A percentile compares a stretch with the other conserved stretches of the same genome.
phyloP scores from a whole-genome alignment of 1,139 yeast genomes.

The Candida smagusa region DNA sequence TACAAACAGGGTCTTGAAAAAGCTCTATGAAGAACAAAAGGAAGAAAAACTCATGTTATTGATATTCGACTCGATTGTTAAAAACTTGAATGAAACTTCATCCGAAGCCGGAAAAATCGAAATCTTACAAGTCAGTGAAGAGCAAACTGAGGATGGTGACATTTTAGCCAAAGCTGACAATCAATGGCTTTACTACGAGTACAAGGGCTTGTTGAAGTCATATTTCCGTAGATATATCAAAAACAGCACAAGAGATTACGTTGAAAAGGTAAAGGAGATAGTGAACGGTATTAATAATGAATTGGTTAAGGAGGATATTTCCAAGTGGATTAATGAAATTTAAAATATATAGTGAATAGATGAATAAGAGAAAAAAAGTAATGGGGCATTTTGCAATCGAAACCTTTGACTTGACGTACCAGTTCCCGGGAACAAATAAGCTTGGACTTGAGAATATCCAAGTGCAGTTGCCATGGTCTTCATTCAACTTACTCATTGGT shows the following conservation, averaged over 20 bases:
- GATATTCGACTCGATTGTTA: slow-evolving; percentile 34
- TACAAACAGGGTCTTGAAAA: slow-evolving; percentile 33
- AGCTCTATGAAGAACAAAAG: slow-evolving; percentile 7
- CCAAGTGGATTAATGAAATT: slow-evolving; percentile 29
- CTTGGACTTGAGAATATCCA: slow-evolving; percentile 68
- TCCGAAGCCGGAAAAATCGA: slow-evolving; percentile 23
- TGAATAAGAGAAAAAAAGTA: background rate
- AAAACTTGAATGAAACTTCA: slow-evolving; percentile 32
- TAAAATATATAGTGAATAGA: background rate
- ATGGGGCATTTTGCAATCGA: slow-evolving; percentile 48
- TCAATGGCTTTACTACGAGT: slow-evolving; percentile 46
- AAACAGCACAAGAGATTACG: slow-evolving; percentile 15
- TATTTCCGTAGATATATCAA: slow-evolving; percentile 33
- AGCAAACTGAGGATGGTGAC: slow-evolving; percentile 21
- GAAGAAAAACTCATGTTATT: slow-evolving; percentile 24
- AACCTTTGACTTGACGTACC: slow-evolving; percentile 65
- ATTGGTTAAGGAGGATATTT: slow-evolving; percentile 25
- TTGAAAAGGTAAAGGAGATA: slow-evolving; percentile 21
- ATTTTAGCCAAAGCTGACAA: slow-evolving; percentile 26
- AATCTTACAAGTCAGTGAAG: slow-evolving; percentile 26
- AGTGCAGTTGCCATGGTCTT: slow-evolving; percentile 61
- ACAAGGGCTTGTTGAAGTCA: slow-evolving; percentile 40
- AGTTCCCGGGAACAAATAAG: slow-evolving; percentile 57
- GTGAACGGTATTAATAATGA: slow-evolving; percentile 24
- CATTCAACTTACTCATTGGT: slow-evolving; percentile 78